Base-by-base conservation (phyloP, 306 rosid genomes). In the Cucumis sativus region DNA sequence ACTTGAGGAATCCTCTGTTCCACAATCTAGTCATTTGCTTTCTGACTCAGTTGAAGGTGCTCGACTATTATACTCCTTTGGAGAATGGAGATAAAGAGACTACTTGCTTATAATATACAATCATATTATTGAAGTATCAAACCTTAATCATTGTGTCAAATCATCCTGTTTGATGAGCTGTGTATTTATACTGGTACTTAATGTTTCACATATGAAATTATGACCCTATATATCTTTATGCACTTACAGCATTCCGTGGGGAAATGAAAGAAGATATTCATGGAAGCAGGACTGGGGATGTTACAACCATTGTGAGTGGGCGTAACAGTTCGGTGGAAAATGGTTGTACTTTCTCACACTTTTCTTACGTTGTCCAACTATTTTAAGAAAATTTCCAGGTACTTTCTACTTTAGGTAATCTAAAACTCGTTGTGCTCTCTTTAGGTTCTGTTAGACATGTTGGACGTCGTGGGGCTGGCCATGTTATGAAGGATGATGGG, bases 31-130 rank as follows among this genome's bases (percentile, higher is more conserved):
- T 64, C 85, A 61, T 67, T 70, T 83, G 52, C 84, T 57, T 55
- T 81, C 83, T 80, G 96, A 92, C 62, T 83, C 89, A 8, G 41
- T 79, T 86, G 97, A 89, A 88, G 97, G 98, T 92, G 85, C 43
- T 33, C 37, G 60, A 33, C 41, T 65, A 9, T 75, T 77, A 25
- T 66, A 40, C 6, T 28, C 10, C 65, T 43, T 76, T 39, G 67
- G 67, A 25, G 54, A 20, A 3, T 39, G 67, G 67, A 25, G 54
- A 20, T 7, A 6, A 47, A 15, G 43, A 28, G 43, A 20, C 14
- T 59, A 76, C 37, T 75, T 21, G 1, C n/a, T 39, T 66, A 40
- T 40, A 25, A 43, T 15, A 37, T 20, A 25, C 66, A 8, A 43
- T 76, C 20, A 7, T 63, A 15, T 64, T 54, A 35, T 55, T 9